A percentile compares a stretch with the other conserved stretches of the same genome.
Conservation (phyloP, 2,329 filamentous ascomycete genomes). For the Davidsoniella neocaledoniae region DNA sequence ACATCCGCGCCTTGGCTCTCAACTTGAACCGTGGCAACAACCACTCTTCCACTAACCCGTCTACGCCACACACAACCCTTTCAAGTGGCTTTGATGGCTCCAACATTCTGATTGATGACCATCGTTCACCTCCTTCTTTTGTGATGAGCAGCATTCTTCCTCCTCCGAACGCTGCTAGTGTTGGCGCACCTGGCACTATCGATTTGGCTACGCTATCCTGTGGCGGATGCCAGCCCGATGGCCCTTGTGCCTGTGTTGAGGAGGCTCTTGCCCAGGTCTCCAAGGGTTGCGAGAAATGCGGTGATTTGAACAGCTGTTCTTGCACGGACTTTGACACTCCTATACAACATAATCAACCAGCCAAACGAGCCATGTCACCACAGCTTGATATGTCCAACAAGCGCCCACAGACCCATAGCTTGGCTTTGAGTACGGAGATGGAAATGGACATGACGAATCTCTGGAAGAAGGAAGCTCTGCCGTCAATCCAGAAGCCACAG, state of each 20-base stretch:
- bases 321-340: slow-evolving; percentile 42
- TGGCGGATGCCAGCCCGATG: slow-evolving; percentile 36
- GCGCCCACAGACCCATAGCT: slow-evolving; percentile 25
- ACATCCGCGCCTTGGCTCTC: not conserved
- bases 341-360: slow-evolving; percentile 2
- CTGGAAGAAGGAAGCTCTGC: slow-evolving; percentile 29
- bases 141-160: slow-evolving; percentile 42
- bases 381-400: slow-evolving; percentile 17
- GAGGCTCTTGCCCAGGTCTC: slow-evolving; percentile 36
- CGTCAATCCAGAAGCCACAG: not conserved
- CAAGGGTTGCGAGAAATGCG: slow-evolving; percentile 48
- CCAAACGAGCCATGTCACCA: slow-evolving; percentile 35
- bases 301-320: slow-evolving; percentile 42
- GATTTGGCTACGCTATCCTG: slow-evolving; percentile 28
- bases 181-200: slow-evolving; percentile 10
- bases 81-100: slow-evolving; percentile 10
- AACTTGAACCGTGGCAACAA: not conserved
- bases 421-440: slow-evolving; percentile 21
- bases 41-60: not conserved
- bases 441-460: slow-evolving; percentile 61
- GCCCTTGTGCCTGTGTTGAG: slow-evolving; percentile 42
- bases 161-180: slow-evolving; percentile 27
- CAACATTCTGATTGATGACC: slow-evolving; percentile 10
- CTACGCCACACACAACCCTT: slow-evolving; percentile 5
- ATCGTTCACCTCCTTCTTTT: slow-evolving; percentile 13